Evolutionary conservation across 768 basidiomycete genomes (phyloP).

Genomic region (Termitomyces sp.): DNA sequence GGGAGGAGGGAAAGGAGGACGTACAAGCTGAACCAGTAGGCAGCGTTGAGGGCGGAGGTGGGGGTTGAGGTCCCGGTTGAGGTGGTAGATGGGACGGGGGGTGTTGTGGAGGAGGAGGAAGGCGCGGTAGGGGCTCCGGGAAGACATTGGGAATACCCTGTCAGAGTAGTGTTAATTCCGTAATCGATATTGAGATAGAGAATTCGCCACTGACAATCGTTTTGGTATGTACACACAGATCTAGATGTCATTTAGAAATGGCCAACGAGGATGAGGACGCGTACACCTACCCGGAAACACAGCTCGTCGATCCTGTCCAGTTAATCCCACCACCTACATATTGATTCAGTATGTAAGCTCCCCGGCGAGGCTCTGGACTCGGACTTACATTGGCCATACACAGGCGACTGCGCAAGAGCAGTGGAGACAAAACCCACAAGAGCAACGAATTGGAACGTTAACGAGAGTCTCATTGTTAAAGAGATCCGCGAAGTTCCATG

Average conservation of each 20-base stretch:
- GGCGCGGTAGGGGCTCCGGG: slow-evolving; percentile 14
- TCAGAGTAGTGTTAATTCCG: neutral
- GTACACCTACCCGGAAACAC: slow-evolving; percentile 32
- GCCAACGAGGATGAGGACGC: neutral
- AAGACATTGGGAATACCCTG: slow-evolving; percentile 41
- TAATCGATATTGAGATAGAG: neutral
- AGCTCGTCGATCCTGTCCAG: slow-evolving; percentile 40
- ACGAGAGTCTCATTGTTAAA: neutral
- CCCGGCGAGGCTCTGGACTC: neutral
- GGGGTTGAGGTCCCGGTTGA: slow-evolving; percentile 1
- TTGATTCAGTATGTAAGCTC: neutral
- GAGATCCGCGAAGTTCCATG: neutral
- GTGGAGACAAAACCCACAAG: slow-evolving; percentile 8
- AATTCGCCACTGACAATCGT: slow-evolving; percentile 24
- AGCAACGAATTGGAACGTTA: slow-evolving; percentile 3
- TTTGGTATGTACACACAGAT: slow-evolving; percentile 20
- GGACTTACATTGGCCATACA: slow-evolving; percentile 16
- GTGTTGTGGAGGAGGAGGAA: neutral
- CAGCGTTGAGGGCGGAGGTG: slow-evolving; percentile 22
- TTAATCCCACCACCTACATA: slow-evolving; percentile 21
- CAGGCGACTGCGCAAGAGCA: slow-evolving; percentile 13
- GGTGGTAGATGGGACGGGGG: slow-evolving; percentile 8
- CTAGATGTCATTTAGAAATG: slow-evolving; percentile 3
- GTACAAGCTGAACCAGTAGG: slow-evolving; percentile 61
- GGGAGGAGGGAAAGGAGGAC: slow-evolving; percentile 9